A percentile compares a stretch with the other conserved stretches of the same genome.
These are phyloP conservation scores for Fraxinus paxiana DNA, from an alignment of 305 asterid species.

Conservation along the genomic window DNA sequence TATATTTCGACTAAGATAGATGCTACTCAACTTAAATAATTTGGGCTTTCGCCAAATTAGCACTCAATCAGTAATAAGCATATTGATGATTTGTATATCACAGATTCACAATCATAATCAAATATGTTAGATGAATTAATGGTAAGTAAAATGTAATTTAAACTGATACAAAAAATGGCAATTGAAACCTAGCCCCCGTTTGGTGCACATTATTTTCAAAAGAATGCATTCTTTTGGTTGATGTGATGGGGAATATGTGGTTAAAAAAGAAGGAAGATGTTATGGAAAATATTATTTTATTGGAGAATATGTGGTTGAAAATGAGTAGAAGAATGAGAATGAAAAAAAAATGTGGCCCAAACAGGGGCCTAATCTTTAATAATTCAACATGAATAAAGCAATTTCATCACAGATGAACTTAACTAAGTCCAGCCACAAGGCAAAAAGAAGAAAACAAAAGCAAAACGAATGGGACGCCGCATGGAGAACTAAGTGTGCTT, in stretches of 20 bases:
- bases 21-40: neutral
- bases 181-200: too few species aligned
- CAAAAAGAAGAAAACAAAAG: neutral
- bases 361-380: neutral
- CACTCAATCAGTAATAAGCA: neutral
- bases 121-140: neutral
- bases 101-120: neutral
- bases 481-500: neutral
- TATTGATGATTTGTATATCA: neutral
- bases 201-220: too few species aligned
- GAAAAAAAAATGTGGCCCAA: too few species aligned
- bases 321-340: too few species aligned
- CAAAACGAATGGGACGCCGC: neutral
- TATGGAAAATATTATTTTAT: too few species aligned
- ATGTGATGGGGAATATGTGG: too few species aligned
- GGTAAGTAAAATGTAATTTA: neutral
- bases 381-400: neutral
- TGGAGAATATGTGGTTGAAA: too few species aligned
- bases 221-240: too few species aligned
- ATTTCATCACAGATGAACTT: neutral
- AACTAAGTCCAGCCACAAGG: neutral
- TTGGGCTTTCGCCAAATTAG: neutral
- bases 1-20: neutral
- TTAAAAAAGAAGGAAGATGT: too few species aligned
- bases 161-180: slow-evolving; percentile 10